A percentile compares a stretch with the other conserved stretches of the same genome.
Conservation (phyloP, 2,329 filamentous ascomycete genomes). For the Apiospora marii region DNA sequence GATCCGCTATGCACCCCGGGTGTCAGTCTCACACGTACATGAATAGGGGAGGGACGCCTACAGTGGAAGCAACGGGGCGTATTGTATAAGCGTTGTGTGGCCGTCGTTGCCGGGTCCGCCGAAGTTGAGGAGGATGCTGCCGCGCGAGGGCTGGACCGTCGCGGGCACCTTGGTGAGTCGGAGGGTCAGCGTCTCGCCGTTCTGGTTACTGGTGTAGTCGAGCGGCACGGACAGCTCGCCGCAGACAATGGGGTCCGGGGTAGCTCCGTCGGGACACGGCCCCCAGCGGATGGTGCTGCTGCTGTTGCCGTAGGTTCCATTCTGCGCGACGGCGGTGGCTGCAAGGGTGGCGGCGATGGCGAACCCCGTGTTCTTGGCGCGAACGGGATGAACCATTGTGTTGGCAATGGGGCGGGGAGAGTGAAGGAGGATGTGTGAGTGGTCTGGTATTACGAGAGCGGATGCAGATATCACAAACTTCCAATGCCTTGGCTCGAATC, state of each 20-base stretch:
- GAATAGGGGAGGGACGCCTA: neutral
- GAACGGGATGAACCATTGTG: neutral
- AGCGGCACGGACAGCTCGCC: slow-evolving; percentile 9
- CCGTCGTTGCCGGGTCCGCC: slow-evolving; percentile 26
- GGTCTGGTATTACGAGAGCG: neutral
- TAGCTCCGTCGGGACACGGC: neutral
- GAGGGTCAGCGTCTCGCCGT: slow-evolving; percentile 33
- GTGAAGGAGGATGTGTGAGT: neutral
- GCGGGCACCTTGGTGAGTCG: neutral
- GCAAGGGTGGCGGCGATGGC: neutral
- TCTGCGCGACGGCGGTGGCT: neutral
- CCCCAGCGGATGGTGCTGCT: neutral
- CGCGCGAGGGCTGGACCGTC: slow-evolving; percentile 30
- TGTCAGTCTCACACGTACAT: neutral
- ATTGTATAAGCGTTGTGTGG: neutral
- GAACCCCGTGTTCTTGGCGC: neutral
- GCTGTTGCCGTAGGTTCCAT: neutral
- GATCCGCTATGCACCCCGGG: neutral
- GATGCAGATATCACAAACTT: neutral
- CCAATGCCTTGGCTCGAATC: neutral
- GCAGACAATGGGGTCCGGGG: neutral
- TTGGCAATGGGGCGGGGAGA: neutral
- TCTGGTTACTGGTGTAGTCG: slow-evolving; percentile 49
- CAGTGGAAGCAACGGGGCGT: neutral
- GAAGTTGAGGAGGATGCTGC: slow-evolving; percentile 30